Conservation (phyloP, 495 filamentous ascomycete genomes). For the Thozetella sp. region DNA sequence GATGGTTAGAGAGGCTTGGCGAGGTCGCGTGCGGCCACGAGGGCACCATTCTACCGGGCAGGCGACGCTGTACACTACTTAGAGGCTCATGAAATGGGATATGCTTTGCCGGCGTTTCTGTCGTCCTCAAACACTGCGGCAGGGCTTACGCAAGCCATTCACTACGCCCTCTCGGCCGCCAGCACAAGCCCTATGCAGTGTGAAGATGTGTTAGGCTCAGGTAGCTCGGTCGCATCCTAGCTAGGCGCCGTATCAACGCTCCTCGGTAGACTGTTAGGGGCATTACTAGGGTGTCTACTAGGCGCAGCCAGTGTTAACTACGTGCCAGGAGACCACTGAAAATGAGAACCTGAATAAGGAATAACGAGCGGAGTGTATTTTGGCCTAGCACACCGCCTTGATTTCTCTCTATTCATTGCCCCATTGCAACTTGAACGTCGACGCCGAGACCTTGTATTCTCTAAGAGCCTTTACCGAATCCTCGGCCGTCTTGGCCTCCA, state of each 20-base stretch:
- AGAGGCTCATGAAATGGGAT: background rate
- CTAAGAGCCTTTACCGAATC: constrained; percentile 70
- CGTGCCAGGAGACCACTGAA: no score
- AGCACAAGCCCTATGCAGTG: no score
- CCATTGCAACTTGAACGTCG: constrained; percentile 83
- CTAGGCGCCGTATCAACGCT: no score
- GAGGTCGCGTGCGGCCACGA: no score
- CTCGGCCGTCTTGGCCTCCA: constrained; percentile 70
- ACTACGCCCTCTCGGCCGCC: no score
- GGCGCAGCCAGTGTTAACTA: no score
- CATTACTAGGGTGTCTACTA: no score
- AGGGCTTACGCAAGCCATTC: background rate
- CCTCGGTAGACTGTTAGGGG: no score
- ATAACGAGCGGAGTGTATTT: background rate
- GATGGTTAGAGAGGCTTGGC: constrained; percentile 44
- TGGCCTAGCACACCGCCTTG: background rate
- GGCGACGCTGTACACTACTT: background rate
- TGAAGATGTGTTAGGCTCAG: background rate
- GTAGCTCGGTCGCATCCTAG: background rate
- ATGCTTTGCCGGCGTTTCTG: background rate
- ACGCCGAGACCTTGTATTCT: constrained; percentile 74
- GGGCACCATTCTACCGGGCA: background rate
- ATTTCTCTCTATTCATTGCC: constrained; percentile 53
- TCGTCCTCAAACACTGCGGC: background rate
- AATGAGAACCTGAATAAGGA: no score